These are phyloP conservation scores for Cnidoscolus chayamansa DNA, from an alignment of 441 rosid species.

Conservation along the genomic window DNA sequence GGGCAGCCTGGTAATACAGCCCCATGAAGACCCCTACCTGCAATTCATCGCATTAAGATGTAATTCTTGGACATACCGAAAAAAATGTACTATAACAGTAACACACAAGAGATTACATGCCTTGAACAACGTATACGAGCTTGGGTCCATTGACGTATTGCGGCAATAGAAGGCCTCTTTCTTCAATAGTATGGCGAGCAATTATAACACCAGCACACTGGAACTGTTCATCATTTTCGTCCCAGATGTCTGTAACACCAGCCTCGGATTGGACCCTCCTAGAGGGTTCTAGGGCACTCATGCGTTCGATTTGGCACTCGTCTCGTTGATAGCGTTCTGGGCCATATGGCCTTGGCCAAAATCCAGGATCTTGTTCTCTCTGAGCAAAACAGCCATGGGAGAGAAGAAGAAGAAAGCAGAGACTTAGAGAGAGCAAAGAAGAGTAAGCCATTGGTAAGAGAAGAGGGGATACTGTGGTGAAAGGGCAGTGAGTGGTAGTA, in stretches of 20 bases:
- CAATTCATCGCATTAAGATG: not conserved
- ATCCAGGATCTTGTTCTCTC: slow-evolving; percentile 10
- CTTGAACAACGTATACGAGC: slow-evolving; percentile 40
- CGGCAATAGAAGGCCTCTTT: slow-evolving; percentile 40
- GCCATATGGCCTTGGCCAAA: not conserved
- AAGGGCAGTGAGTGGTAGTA: not conserved
- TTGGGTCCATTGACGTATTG: slow-evolving; percentile 29
- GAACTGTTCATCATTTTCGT: slow-evolving; percentile 36
- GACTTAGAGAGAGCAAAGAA: slow-evolving; percentile 25
- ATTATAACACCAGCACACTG: slow-evolving; percentile 39
- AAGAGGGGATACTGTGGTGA: not conserved
- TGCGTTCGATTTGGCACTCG: slow-evolving; percentile 52
- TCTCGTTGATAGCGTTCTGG: slow-evolving; percentile 28
- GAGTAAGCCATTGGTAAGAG: slow-evolving; percentile 20
- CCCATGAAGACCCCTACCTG: slow-evolving; percentile 55
- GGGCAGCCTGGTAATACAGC: slow-evolving; percentile 61
- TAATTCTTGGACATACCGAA: not conserved
- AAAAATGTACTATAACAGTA: not conserved
- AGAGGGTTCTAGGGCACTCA: slow-evolving; percentile 52
- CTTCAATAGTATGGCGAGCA: slow-evolving; percentile 28
- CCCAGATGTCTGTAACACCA: slow-evolving; percentile 40
- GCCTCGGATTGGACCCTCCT: slow-evolving; percentile 44
- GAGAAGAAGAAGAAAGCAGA: slow-evolving; percentile 29
- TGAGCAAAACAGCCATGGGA: slow-evolving; percentile 30
- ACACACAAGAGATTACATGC: slow-evolving; percentile 13